Evolutionary conservation across 257 asterid species (phyloP).

Genomic region (Solanum acaule): DNA sequence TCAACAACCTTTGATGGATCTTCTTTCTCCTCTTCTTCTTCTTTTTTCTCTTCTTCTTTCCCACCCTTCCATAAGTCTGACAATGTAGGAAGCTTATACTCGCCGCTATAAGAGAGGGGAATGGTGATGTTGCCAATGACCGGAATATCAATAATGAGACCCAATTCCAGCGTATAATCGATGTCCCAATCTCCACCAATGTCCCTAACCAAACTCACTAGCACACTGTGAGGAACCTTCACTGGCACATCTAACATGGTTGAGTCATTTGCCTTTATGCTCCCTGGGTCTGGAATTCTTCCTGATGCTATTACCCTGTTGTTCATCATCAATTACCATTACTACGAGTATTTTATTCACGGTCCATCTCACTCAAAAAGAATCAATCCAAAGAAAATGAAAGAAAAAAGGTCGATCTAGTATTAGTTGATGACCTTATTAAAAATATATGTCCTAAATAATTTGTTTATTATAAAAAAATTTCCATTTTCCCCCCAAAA

Average conservation of each 20-base stretch:
- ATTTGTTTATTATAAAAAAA: no score
- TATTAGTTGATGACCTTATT: background rate
- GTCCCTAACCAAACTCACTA: slow-evolving; percentile 57
- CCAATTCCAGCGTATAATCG: slow-evolving; percentile 43
- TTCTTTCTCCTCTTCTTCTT: background rate
- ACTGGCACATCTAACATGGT: slow-evolving; percentile 43
- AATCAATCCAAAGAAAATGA: background rate
- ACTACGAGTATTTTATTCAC: background rate
- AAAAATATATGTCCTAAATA: background rate
- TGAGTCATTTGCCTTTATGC: slow-evolving; percentile 47
- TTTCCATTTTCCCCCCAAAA: background rate
- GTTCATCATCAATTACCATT: background rate
- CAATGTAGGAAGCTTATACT: slow-evolving; percentile 66
- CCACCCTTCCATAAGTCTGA: slow-evolving; percentile 27
- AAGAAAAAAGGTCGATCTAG: background rate
- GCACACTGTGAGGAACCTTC: slow-evolving; percentile 55
- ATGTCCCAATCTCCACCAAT: slow-evolving; percentile 73
- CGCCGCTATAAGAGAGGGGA: slow-evolving; percentile 56
- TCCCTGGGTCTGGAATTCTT: slow-evolving; percentile 68
- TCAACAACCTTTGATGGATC: background rate
- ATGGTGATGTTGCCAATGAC: slow-evolving; percentile 52
- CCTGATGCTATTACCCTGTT: slow-evolving; percentile 63
- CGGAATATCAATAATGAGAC: slow-evolving; percentile 62
- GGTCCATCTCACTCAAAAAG: background rate
- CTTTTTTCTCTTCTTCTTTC: background rate